phyloP scores from a whole-genome alignment of 73 alveolate genomes.

The Blepharisma japonicum region DNA sequence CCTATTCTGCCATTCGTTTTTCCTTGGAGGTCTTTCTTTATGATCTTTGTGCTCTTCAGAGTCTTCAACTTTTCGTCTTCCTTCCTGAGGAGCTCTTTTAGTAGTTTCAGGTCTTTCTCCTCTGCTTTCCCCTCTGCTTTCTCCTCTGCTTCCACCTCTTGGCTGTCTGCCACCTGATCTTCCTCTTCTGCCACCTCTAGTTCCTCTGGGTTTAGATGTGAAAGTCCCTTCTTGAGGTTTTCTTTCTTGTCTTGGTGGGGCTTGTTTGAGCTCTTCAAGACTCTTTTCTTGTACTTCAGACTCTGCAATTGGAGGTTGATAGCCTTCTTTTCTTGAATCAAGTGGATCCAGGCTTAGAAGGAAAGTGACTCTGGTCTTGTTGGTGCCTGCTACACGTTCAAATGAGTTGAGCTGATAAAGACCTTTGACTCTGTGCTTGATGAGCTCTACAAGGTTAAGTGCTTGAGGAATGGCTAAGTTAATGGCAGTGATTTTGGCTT shows the following conservation, averaged over 20 bases:
- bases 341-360: neutral
- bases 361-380: slow-evolving; percentile 28
- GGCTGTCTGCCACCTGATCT: slow-evolving; percentile 5
- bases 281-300: slow-evolving; percentile 12
- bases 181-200: slow-evolving; percentile 24
- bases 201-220: neutral
- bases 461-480: slow-evolving; percentile 26
- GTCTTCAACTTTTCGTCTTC: neutral
- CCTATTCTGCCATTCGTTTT: neutral
- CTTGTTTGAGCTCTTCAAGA: neutral
- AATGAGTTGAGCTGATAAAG: slow-evolving; percentile 13
- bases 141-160: neutral
- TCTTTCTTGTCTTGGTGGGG: slow-evolving; percentile 10
- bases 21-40: neutral
- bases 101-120: too few relatives aligned
- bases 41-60: neutral
- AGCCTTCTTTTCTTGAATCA: neutral
- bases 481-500: slow-evolving; percentile 24
- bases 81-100: neutral
- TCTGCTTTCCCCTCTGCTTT: neutral
- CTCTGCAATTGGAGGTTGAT: slow-evolving; percentile 13
- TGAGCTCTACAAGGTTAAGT: neutral
- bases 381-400: neutral
- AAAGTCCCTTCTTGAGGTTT: neutral
- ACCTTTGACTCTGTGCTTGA: slow-evolving; percentile 29